Conservation (phyloP, 768 basidiomycete species). For the Cubamyces sp. region DNA sequence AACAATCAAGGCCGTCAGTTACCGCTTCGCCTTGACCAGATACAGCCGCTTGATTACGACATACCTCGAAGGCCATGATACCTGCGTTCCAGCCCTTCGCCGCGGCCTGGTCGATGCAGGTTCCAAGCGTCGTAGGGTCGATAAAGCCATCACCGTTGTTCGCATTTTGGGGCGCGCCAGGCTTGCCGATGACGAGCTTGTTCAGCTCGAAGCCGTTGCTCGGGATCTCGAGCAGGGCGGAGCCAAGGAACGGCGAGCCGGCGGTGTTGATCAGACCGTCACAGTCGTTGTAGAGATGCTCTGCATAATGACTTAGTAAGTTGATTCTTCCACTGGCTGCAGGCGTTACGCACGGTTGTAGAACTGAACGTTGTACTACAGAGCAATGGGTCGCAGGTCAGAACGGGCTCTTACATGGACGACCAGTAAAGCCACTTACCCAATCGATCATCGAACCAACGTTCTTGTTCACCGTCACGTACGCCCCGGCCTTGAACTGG, state of each 20-base stretch:
- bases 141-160: slow-evolving; percentile 39
- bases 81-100: slow-evolving; percentile 19
- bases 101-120: slow-evolving; percentile 22
- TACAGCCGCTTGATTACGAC: neutral
- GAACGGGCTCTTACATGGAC: neutral
- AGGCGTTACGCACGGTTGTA: slow-evolving; percentile 19
- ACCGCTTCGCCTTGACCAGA: neutral
- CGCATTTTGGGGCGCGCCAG: slow-evolving; percentile 42
- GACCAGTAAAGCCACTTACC: slow-evolving; percentile 23
- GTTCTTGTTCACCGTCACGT: slow-evolving; percentile 52
- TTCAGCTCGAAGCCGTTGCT: slow-evolving; percentile 53
- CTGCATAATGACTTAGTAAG: neutral
- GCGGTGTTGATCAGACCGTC: slow-evolving; percentile 42
- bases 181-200: slow-evolving; percentile 79
- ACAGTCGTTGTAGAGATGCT: slow-evolving; percentile 41
- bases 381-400: neutral
- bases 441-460: slow-evolving; percentile 65
- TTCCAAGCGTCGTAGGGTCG: slow-evolving; percentile 23
- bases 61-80: slow-evolving; percentile 21
- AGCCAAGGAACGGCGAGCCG: slow-evolving; percentile 42
- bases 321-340: neutral
- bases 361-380: slow-evolving; percentile 23
- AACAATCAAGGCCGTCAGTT: neutral
- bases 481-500: slow-evolving; percentile 48
- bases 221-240: slow-evolving; percentile 51